These are phyloP conservation scores for Stenogyne calaminthoides DNA, from an alignment of 305 asterid genomes.

Conservation along the genomic window DNA sequence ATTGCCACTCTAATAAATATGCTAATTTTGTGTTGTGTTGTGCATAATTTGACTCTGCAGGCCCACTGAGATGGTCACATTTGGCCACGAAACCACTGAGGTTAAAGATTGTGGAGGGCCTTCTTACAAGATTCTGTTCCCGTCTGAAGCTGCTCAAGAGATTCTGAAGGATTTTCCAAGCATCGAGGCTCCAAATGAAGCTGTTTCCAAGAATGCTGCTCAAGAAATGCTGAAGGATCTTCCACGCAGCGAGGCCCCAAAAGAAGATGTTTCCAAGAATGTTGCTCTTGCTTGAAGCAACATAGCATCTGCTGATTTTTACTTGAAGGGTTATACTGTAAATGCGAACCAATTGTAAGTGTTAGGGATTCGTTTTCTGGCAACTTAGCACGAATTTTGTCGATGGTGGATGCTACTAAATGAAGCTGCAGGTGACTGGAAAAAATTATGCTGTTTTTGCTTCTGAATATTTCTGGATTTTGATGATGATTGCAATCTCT, in stretches of 20 bases:
- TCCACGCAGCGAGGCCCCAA: constrained; percentile 47
- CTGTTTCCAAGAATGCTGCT: constrained; percentile 32
- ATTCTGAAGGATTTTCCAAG: constrained; percentile 56
- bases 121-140: constrained; percentile 66
- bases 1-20: no score
- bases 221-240: constrained; percentile 37
- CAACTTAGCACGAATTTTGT: not conserved
- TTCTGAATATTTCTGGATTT: not conserved
- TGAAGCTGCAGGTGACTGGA: not conserved
- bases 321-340: not conserved
- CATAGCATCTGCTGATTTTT: not conserved
- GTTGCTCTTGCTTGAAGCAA: constrained; percentile 41
- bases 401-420: not conserved
- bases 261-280: constrained; percentile 42
- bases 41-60: constrained; percentile 35
- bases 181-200: constrained; percentile 42
- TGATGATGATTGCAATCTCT: not conserved
- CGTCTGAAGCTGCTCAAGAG: constrained; percentile 75
- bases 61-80: constrained; percentile 80
- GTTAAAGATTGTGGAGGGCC: constrained; percentile 49
- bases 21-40: no score
- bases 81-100: constrained; percentile 68
- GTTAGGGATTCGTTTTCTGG: not conserved
- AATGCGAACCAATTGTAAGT: not conserved
- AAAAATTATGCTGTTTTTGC: not conserved